These are phyloP conservation scores for Talaromyces stipitatus DNA, from an alignment of 495 filamentous ascomycete species.

Conservation along the genomic window DNA sequence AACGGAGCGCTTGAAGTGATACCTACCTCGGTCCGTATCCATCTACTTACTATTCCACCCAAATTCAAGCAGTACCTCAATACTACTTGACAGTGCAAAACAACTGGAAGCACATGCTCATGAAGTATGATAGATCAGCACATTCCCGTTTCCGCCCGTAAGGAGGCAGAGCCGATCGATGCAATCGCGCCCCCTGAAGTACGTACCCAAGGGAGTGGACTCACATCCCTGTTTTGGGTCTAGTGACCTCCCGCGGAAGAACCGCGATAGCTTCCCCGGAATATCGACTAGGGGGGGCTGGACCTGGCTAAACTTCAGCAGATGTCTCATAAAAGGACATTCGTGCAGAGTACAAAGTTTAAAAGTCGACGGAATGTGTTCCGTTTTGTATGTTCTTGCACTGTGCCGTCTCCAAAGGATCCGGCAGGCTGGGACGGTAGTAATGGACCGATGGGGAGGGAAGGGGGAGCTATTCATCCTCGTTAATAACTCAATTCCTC, in stretches of 20 bases:
- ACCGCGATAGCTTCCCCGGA: not conserved
- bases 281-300: not conserved
- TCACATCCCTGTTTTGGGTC: not conserved
- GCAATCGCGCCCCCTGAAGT: not conserved
- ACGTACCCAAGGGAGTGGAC: not conserved
- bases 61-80: not conserved
- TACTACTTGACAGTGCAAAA: not conserved
- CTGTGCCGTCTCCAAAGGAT: not conserved
- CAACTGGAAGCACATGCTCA: not conserved
- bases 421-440: not conserved
- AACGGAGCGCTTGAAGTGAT: too few relatives aligned
- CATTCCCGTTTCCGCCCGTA: not conserved
- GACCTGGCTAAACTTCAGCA: not conserved
- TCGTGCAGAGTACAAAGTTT: not conserved
- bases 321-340: not conserved
- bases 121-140: not conserved
- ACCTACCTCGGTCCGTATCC: not conserved
- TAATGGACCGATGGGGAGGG: not conserved
- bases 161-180: not conserved
- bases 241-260: not conserved
- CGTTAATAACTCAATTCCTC: not conserved
- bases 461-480: not conserved
- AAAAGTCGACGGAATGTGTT: not conserved
- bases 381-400: not conserved
- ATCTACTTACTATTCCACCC: not conserved